Evolutionary conservation across 2,329 filamentous ascomycete genomes (phyloP).

Genomic region (Fusarium solani-melongenae): DNA sequence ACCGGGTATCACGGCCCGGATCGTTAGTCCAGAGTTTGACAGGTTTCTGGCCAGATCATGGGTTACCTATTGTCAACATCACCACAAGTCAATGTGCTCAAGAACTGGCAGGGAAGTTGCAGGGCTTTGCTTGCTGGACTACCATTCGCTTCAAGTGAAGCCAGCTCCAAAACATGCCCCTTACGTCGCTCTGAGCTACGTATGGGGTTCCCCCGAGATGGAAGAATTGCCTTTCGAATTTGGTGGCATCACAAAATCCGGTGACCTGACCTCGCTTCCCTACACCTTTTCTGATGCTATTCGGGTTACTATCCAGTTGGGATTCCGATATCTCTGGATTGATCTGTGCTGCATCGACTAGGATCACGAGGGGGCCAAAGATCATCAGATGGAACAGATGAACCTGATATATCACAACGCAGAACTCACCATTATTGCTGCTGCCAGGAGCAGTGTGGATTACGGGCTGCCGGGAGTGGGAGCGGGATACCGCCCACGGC

Average conservation of each 20-base stretch:
- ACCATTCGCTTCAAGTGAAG: background rate
- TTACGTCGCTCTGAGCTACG: background rate
- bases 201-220: background rate
- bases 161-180: background rate
- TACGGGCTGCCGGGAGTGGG: background rate
- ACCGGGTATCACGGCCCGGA: background rate
- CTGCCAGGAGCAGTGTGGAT: background rate
- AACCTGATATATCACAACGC: background rate
- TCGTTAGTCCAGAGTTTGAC: background rate
- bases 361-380: background rate
- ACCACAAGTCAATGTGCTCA: background rate
- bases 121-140: background rate
- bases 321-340: background rate
- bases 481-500: background rate
- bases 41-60: background rate
- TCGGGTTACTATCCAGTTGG: background rate
- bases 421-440: background rate
- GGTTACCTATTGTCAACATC: background rate
- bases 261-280: background rate
- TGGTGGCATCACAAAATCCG: background rate
- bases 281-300: background rate
- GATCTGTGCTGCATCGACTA: background rate
- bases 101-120: background rate
- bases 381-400: background rate
- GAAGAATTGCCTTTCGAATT: too few species aligned